Base-by-base conservation (phyloP, 208 protist species). In the Plasmodiophora brassicae region DNA sequence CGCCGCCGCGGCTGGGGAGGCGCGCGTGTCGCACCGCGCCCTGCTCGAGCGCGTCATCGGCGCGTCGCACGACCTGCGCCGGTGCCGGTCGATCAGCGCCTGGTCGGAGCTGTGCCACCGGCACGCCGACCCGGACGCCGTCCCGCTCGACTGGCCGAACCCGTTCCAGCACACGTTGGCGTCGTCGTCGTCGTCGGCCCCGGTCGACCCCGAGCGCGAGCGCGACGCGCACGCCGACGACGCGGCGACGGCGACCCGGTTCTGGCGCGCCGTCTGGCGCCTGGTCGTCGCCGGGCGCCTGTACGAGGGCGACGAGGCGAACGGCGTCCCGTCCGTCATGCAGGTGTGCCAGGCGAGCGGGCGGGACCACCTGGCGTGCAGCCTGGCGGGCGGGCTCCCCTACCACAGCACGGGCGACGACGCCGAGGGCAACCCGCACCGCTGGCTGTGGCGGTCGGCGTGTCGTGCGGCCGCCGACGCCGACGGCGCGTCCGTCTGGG, bases 301-400 rank as follows among this genome's bases (percentile, higher is more conserved):
- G n/a, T 14, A n/a, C 65, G 32, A 78, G n/a, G 65, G 14, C 65
- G 65, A 78, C n/a, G 65, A 78, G 65, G 41, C 5, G 5, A n/a
- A 44, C 65, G 5, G n/a, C 32, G 5, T 78, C 5, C 65, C 65
- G n/a, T 78, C 65, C n/a, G 65, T 32, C 5, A 38, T 78, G 14
- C 65, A 78, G 65, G 10, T 78, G 65, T 78, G 65, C n/a, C 65
- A 78, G 65, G 65, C 65, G n/a, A 44, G 32, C 65, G 65, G 65
- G 5, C 65, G 41, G 10, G 65, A 78, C 41, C 41, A 38, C 32
- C 65, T n/a, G 10, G 65, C 65, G 10, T n/a, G 32, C 65, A 78
- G 65, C n/a, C n/a, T 78, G n/a, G 5, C 65, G 10, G 65, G 65
- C 14, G 65, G 14, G 5, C 65, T 78, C 5, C 65, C 65, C 65